Percentiles rank a stretch among this genome's conserved stretches.
These are phyloP conservation scores for Collybia mongolica DNA, from an alignment of 768 basidiomycete genomes.

Conservation along the genomic window DNA sequence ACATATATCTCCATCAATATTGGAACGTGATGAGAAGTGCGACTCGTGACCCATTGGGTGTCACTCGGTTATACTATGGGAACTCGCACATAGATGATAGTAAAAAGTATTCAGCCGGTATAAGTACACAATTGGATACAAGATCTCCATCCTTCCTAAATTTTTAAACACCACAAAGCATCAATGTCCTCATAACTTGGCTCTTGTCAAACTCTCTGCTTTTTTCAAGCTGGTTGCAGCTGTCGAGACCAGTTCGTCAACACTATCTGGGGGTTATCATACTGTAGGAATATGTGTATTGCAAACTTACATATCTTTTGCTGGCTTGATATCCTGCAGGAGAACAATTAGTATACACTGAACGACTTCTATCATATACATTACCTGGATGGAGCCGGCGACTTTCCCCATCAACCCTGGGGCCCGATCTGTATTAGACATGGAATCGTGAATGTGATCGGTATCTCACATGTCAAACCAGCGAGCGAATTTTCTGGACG, in stretches of 20 bases:
- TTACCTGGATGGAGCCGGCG: conserved; percentile 64
- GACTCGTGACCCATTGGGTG: too few species aligned
- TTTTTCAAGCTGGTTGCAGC: conserved; percentile 58
- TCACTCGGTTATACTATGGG: too few species aligned
- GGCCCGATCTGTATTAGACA: not conserved
- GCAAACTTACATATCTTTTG: conserved; percentile 73
- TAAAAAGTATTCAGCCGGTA: too few species aligned
- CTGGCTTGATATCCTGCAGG: conserved; percentile 73
- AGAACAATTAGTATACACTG: conserved; percentile 2
- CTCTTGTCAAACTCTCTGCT: conserved; percentile 43
- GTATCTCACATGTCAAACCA: conserved; percentile 55
- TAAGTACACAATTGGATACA: too few species aligned
- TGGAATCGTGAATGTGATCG: not conserved
- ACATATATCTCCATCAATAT: too few species aligned
- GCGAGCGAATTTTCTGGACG: conserved; percentile 66
- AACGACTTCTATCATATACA: conserved; percentile 6
- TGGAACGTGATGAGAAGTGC: too few species aligned
- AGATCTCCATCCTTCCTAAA: too few species aligned
- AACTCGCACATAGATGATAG: too few species aligned
- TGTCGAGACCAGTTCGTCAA: conserved; percentile 78
- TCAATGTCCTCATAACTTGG: conserved; percentile 44
- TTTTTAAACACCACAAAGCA: too few species aligned
- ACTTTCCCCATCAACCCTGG: conserved; percentile 80
- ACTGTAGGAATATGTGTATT: conserved; percentile 1
- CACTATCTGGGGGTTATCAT: conserved; percentile 38